phyloP scores from a whole-genome alignment of 345 rosid species.

The Noccaea bulbosa region DNA sequence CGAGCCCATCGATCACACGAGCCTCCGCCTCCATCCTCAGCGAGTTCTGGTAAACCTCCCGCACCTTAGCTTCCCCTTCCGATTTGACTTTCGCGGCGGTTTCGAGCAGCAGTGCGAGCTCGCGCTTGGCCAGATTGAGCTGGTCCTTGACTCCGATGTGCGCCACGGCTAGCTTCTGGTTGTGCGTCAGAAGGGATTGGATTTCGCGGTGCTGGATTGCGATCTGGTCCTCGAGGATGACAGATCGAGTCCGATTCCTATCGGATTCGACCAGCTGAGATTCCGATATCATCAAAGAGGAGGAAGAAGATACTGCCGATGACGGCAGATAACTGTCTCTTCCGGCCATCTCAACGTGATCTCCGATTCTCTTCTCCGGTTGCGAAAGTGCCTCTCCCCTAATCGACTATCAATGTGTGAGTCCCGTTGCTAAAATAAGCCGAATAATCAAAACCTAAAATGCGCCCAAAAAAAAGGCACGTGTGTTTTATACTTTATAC shows the following conservation, averaged over 20 bases:
- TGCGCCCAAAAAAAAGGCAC: background rate
- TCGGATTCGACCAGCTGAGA: slow-evolving; percentile 30
- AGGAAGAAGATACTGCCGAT: slow-evolving; percentile 7
- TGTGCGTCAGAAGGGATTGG: slow-evolving; percentile 67
- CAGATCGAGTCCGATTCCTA: slow-evolving; percentile 27
- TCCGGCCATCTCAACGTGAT: slow-evolving; percentile 34
- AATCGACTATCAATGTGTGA: background rate
- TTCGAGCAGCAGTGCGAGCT: slow-evolving; percentile 52
- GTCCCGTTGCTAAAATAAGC: slow-evolving; percentile 1
- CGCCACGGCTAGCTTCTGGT: slow-evolving; percentile 63
- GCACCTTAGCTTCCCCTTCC: slow-evolving; percentile 65
- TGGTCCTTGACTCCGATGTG: slow-evolving; percentile 79
- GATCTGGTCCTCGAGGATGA: slow-evolving; percentile 71
- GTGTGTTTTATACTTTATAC: background rate
- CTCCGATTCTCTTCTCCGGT: slow-evolving; percentile 23
- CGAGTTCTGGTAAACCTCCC: slow-evolving; percentile 70
- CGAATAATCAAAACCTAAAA: background rate
- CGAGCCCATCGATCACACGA: slow-evolving; percentile 55
- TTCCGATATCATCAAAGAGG: slow-evolving; percentile 14
- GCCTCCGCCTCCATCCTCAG: slow-evolving; percentile 69
- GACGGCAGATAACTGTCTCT: slow-evolving; percentile 34
- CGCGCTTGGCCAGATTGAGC: slow-evolving; percentile 59
- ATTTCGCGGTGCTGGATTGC: slow-evolving; percentile 72
- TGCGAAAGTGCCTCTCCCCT: background rate
- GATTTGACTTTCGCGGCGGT: slow-evolving; percentile 58